A percentile compares a stretch with the other conserved stretches of the same genome.
Conservation (phyloP, 2,329 filamentous ascomycete species). For the Pseudohalonectria lignicola region DNA sequence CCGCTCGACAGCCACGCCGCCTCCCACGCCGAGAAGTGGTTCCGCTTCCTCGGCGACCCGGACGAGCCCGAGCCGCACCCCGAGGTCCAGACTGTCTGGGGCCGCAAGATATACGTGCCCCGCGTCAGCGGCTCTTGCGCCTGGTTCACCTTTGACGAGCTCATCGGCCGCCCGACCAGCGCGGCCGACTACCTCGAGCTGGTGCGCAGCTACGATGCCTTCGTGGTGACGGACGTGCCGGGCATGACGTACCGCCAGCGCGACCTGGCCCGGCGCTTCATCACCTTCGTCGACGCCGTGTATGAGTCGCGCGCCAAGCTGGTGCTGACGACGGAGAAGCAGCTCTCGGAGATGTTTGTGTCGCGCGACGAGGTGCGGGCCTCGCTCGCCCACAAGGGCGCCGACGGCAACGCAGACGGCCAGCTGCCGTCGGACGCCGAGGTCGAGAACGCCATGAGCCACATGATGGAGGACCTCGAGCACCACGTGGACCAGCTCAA, state of each 20-base stretch:
- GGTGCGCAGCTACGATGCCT: slow-evolving; percentile 80
- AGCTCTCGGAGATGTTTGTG: slow-evolving; percentile 77
- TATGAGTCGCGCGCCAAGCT: slow-evolving; percentile 92
- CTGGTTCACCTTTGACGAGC: slow-evolving; percentile 84
- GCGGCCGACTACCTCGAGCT: slow-evolving; percentile 94
- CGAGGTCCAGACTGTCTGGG: slow-evolving; percentile 82
- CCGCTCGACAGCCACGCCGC: slow-evolving; percentile 68
- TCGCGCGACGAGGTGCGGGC: slow-evolving; percentile 58
- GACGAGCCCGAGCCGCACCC: slow-evolving; percentile 63
- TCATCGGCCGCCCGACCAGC: slow-evolving; percentile 79
- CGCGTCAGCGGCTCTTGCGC: slow-evolving; percentile 79
- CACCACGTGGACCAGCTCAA: slow-evolving; percentile 79
- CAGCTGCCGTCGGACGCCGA: slow-evolving; percentile 17
- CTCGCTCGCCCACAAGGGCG: slow-evolving; percentile 35
- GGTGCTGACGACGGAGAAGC: slow-evolving; percentile 81
- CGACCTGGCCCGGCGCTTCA: slow-evolving; percentile 85
- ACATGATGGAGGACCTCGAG: slow-evolving; percentile 79
- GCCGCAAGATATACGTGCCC: slow-evolving; percentile 78
- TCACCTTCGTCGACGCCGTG: slow-evolving; percentile 94
- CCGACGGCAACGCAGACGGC: slow-evolving; percentile 21
- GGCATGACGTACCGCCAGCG: slow-evolving; percentile 81
- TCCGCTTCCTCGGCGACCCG: slow-evolving; percentile 82
- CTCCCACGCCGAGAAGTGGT: slow-evolving; percentile 88
- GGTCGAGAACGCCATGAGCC: slow-evolving; percentile 61
- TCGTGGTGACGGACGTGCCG: slow-evolving; percentile 83